A percentile compares a stretch with the other conserved stretches of the same genome.
These are phyloP conservation scores for Citrullus amarus DNA, from an alignment of 306 rosid species.

Conservation along the genomic window DNA sequence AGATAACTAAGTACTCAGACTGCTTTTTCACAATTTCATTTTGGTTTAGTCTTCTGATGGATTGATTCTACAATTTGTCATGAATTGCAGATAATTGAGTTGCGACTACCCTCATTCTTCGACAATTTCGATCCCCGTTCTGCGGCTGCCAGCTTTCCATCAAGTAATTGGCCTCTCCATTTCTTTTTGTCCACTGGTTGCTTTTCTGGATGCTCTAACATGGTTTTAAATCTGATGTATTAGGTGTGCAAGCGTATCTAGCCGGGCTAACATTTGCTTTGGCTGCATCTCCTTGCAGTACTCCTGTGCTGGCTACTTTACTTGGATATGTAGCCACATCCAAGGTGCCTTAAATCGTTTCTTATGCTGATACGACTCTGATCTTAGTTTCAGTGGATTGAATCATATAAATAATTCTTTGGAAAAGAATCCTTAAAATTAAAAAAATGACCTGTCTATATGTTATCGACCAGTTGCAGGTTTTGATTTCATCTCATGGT, in stretches of 20 bases:
- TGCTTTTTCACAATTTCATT: neutral
- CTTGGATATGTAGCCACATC: constrained; percentile 91
- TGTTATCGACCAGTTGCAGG: neutral
- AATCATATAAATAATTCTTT: neutral
- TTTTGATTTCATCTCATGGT: neutral
- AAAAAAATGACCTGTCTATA: neutral
- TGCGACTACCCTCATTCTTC: constrained; percentile 76
- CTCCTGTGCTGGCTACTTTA: constrained; percentile 78
- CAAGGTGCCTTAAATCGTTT: constrained; percentile 43
- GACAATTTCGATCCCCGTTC: constrained; percentile 83
- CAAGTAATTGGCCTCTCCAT: constrained; percentile 39
- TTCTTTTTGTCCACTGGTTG: neutral
- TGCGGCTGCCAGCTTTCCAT: constrained; percentile 82
- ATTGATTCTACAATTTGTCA: neutral
- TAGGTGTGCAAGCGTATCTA: constrained; percentile 89
- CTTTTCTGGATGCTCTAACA: neutral
- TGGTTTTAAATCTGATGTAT: constrained; percentile 14
- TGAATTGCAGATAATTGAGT: constrained; percentile 64
- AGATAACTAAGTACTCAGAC: neutral
- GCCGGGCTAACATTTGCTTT: constrained; percentile 96
- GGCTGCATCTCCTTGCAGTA: constrained; percentile 97
- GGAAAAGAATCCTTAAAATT: neutral
- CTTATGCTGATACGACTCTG: neutral
- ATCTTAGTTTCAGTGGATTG: neutral
- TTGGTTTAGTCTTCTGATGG: neutral